Evolutionary conservation across 345 rosid genomes (phyloP), one percentile per base, ranked within the genome.

Genomic region (Gossypium sturtianum): DNA sequence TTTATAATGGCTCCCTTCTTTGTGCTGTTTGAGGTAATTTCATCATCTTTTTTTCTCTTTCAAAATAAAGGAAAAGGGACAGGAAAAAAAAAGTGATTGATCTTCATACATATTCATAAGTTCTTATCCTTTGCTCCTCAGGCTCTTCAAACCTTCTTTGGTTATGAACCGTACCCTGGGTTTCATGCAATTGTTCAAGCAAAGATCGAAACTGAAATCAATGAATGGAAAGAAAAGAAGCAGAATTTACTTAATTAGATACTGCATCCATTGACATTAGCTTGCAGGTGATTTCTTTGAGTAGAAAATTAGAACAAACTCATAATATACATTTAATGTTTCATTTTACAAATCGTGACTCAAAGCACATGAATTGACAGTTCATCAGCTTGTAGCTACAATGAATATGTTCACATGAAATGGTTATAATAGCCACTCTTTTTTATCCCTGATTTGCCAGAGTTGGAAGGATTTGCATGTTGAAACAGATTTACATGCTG

Each of bases 1-100:
- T 81, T 89, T 43, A 3, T 87, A 75, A 87, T 85, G 90, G 90
- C 93, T 80, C 93, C 90, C 69, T 85, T 85, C 80, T 87, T 87
- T 78, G 89, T 89, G 71, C 76, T 87, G 41, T 74, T 89, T 61
- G 93, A 89, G 93, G 93, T 87, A 77, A 76, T 65, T 66, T 73
- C 61, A 8, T 45, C 4, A 45, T 13, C 3, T 22, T 52, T 51
- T 41, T 41, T 22, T 66, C 4, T 22, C n/a, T 15, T 15, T 12
- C 20, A 64, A 3, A 64, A 1, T 41, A 10, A 53, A 70, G 8
- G 47, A n/a, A 52, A 52, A 17, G 1, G 20, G 2, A 19, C 60
- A 29, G 16, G 19, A 15, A 29, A 53, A 11, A 34, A 17, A 53
- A 54, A n/a, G 13, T 17, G 61, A 65, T 59, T 38, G 66, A 41